These are phyloP conservation scores for Solanum corneliomulleri DNA, from an alignment of 257 asterid species.

Conservation along the genomic window DNA sequence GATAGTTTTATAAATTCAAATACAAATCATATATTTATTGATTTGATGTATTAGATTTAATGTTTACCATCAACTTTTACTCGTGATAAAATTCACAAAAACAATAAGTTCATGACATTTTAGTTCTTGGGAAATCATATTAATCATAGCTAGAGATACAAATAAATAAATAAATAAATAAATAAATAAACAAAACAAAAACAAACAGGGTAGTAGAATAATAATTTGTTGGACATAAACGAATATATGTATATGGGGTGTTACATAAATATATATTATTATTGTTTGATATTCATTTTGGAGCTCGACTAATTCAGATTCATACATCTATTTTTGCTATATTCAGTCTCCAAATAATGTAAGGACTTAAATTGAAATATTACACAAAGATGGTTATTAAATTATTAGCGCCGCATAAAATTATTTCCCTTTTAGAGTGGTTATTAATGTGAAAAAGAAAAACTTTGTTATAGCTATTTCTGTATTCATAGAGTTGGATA, in stretches of 20 bases:
- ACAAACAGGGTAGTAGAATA: not conserved
- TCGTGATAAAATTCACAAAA: not conserved
- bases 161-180: too few relatives aligned
- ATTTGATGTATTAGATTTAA: not conserved
- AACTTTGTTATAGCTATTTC: not conserved
- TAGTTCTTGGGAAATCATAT: not conserved
- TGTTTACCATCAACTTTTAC: not conserved
- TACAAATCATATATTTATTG: not conserved
- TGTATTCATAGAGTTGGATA: not conserved
- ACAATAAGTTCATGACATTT: not conserved
- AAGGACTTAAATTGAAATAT: not conserved
- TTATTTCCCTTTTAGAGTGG: not conserved
- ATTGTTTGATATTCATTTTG: not conserved
- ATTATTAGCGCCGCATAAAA: not conserved
- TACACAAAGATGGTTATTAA: not conserved
- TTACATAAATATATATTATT: not conserved
- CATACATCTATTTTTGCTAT: not conserved
- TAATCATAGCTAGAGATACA: not conserved
- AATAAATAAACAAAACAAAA: not conserved
- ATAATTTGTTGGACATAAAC: not conserved
- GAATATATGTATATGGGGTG: not conserved
- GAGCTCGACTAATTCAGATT: not conserved
- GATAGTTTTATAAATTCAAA: not conserved
- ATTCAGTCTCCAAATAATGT: not conserved
- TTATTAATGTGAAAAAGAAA: not conserved